Evolutionary conservation across 208 protist genomes (phyloP).

Genomic region (Acanthamoeba lenticulata): DNA sequence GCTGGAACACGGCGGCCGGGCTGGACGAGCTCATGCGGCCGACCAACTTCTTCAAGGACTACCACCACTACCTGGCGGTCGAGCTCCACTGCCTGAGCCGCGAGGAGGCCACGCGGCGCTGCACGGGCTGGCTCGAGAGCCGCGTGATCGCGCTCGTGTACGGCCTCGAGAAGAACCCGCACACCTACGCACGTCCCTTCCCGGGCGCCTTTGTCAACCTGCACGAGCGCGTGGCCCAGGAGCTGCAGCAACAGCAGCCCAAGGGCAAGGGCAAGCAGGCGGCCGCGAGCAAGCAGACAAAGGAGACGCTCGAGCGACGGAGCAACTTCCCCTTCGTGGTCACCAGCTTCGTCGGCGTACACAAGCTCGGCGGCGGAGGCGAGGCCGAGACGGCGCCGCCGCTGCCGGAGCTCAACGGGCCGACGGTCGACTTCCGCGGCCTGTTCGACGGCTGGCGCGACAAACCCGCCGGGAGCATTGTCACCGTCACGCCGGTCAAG

Average conservation of each 20-base stretch:
- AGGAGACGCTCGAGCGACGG: neutral
- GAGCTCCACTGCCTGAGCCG: conserved; percentile 27
- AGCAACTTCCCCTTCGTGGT: conserved; percentile 60
- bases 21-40: neutral
- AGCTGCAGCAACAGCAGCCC: neutral
- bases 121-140: conserved; percentile 12
- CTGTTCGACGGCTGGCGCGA: conserved; percentile 45
- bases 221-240: neutral
- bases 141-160: conserved; percentile 1
- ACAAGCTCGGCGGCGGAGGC: neutral
- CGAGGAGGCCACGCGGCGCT: neutral
- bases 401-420: conserved; percentile 23
- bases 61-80: conserved; percentile 44
- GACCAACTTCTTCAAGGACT: conserved; percentile 65
- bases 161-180: conserved; percentile 46
- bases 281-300: neutral
- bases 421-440: conserved; percentile 10
- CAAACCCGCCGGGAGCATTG: conserved; percentile 42
- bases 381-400: neutral
- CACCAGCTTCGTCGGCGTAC: conserved; percentile 42
- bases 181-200: conserved; percentile 53
- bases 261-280: conserved; percentile 3
- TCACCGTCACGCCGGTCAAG: conserved; percentile 44
- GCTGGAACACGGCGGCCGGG: neutral
- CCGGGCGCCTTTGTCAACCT: conserved; percentile 13